Evolutionary conservation across 768 basidiomycete species (phyloP).

Genomic region (Kwoniella sp.): DNA sequence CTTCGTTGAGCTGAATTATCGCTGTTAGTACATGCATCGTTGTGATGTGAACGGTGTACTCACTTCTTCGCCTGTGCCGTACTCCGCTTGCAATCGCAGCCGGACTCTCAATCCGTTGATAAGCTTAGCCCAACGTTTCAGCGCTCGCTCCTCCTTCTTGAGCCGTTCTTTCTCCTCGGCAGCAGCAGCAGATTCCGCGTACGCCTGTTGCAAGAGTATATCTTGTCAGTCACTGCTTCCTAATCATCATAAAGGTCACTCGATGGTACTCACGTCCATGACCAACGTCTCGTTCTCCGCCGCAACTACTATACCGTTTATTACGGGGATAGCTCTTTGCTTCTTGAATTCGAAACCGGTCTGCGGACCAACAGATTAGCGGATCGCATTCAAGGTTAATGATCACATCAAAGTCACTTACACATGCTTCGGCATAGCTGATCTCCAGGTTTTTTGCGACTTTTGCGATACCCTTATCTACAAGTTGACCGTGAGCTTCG

Average conservation of each 20-base stretch:
- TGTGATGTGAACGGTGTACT: constrained; percentile 6
- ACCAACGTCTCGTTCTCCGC: constrained; percentile 73
- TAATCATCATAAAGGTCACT: neutral
- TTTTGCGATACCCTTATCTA: constrained; percentile 85
- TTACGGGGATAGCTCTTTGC: constrained; percentile 78
- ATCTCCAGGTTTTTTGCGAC: constrained; percentile 83
- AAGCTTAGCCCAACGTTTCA: constrained; percentile 86
- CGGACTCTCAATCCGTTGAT: constrained; percentile 86
- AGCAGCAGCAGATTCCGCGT: constrained; percentile 75
- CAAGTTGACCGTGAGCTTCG: constrained; percentile 13
- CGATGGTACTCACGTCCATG: constrained; percentile 67
- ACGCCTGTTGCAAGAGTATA: constrained; percentile 66
- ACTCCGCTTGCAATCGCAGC: constrained; percentile 77
- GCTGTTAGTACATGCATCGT: neutral
- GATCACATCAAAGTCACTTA: no score
- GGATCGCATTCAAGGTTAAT: neutral
- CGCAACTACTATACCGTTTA: constrained; percentile 85
- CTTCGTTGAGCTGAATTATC: constrained; percentile 29
- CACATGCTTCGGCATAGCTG: constrained; percentile 93
- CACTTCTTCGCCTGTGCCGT: constrained; percentile 57
- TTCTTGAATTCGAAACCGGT: constrained; percentile 97
- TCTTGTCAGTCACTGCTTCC: neutral
- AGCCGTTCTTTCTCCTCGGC: constrained; percentile 73
- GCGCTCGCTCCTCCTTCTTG: constrained; percentile 74
- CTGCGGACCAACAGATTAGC: constrained; percentile 57